Evolutionary conservation across 257 asterid species (phyloP).

Genomic region (Ajuga chamaepitys): DNA sequence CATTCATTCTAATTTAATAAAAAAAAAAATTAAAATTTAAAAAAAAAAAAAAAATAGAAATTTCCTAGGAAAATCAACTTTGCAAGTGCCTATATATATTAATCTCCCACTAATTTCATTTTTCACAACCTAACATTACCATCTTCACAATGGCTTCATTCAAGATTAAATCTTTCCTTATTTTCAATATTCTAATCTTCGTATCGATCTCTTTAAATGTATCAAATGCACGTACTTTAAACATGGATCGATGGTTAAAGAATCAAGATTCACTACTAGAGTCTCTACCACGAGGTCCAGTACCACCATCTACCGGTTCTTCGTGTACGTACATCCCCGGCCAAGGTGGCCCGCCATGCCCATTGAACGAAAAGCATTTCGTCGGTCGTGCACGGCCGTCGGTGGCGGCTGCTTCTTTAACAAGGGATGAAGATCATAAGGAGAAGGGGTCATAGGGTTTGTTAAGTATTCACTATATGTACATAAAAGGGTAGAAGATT

Average conservation of each 20-base stretch:
- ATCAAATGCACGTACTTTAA: slow-evolving; percentile 27
- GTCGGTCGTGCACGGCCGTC: slow-evolving; percentile 12
- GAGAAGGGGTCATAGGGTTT: neutral
- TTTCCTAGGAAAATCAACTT: neutral
- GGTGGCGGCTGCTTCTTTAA: neutral
- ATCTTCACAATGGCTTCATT: slow-evolving; percentile 19
- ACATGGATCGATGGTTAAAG: slow-evolving; percentile 16
- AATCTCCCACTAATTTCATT: neutral
- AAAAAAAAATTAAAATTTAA: neutral
- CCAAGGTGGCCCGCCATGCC: slow-evolving; percentile 19
- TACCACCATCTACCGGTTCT: slow-evolving; percentile 33
- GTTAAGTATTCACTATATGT: neutral
- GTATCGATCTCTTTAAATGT: neutral
- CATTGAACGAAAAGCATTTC: slow-evolving; percentile 27
- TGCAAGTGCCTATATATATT: slow-evolving; percentile 9
- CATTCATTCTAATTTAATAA: neutral
- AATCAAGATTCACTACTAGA: slow-evolving; percentile 3
- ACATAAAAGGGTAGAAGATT: neutral
- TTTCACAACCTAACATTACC: neutral
- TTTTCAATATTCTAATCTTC: slow-evolving; percentile 8
- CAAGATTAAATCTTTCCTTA: slow-evolving; percentile 2
- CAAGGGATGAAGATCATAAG: slow-evolving; percentile 3
- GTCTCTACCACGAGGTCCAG: slow-evolving; percentile 47
- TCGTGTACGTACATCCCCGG: slow-evolving; percentile 54
- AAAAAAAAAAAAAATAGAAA: neutral